These are phyloP conservation scores for Xylaria bambusicola DNA, from an alignment of 495 filamentous ascomycete species.

Conservation along the genomic window DNA sequence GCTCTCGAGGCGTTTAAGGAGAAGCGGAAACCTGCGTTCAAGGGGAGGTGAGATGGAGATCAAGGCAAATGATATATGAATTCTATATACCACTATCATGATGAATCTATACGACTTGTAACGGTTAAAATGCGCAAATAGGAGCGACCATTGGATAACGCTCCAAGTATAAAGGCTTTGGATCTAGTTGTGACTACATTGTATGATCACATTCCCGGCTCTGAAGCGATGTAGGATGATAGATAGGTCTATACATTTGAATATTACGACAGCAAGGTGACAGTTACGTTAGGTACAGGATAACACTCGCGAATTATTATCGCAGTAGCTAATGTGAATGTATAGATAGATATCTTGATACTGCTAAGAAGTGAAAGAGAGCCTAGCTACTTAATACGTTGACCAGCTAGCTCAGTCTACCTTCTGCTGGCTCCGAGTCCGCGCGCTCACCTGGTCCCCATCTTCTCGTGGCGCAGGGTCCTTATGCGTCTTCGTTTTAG, in stretches of 20 bases:
- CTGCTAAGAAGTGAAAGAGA: too few species aligned
- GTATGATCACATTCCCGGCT: background rate
- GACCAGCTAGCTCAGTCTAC: background rate
- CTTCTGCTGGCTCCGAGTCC: slow-evolving; percentile 14
- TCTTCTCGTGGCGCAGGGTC: slow-evolving; percentile 20
- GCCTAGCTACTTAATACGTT: too few species aligned
- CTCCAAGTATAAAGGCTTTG: background rate
- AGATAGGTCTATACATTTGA: too few species aligned
- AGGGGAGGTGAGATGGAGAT: slow-evolving; percentile 51
- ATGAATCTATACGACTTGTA: background rate
- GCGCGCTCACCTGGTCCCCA: slow-evolving; percentile 15
- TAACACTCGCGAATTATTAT: too few species aligned
- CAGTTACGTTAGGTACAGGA: too few species aligned
- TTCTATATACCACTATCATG: background rate
- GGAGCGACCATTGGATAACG: background rate
- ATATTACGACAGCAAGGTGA: too few species aligned
- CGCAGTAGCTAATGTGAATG: too few species aligned
- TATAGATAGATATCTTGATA: too few species aligned
- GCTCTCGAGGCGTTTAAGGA: slow-evolving; percentile 84
- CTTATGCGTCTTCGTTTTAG: slow-evolving; percentile 14
- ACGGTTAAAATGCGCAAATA: background rate
- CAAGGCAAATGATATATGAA: background rate
- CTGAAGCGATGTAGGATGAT: too few species aligned
- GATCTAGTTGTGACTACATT: too few species aligned
- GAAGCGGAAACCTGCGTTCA: slow-evolving; percentile 87